Evolutionary conservation across 768 basidiomycete genomes (phyloP).

Genomic region (Xanthoconium purpureum): DNA sequence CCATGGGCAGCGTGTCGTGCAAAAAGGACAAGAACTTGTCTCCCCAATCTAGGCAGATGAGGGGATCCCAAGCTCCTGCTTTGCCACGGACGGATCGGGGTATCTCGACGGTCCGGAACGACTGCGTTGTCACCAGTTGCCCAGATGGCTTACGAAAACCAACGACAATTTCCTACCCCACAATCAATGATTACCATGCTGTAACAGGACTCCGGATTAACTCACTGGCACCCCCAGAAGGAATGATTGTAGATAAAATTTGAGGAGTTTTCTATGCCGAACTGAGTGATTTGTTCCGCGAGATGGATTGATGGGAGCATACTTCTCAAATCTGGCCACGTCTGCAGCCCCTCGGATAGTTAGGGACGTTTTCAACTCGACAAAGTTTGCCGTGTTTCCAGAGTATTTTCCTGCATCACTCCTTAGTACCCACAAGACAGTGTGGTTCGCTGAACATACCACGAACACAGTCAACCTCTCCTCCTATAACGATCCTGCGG

Average conservation of each 20-base stretch:
- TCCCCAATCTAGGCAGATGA: slow-evolving; percentile 74
- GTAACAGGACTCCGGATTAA: slow-evolving; percentile 1
- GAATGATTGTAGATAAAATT: slow-evolving; percentile 90
- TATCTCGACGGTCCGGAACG: slow-evolving; percentile 75
- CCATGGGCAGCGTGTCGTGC: slow-evolving; percentile 31
- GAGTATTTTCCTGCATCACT: slow-evolving; percentile 53
- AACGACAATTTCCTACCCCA: slow-evolving; percentile 70
- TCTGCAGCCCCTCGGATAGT: slow-evolving; percentile 62
- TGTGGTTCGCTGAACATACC: slow-evolving; percentile 41
- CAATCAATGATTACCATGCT: slow-evolving; percentile 3
- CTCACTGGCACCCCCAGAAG: slow-evolving; percentile 86
- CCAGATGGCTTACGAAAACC: slow-evolving; percentile 85
- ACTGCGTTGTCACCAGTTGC: slow-evolving; percentile 58
- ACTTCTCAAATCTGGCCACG: slow-evolving; percentile 79
- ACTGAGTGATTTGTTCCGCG: background rate
- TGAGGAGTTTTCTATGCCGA: slow-evolving; percentile 72
- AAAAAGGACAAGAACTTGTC: slow-evolving; percentile 57
- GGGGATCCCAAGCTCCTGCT: slow-evolving; percentile 73
- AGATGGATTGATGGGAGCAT: slow-evolving; percentile 13
- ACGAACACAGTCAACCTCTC: slow-evolving; percentile 88
- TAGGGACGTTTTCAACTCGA: slow-evolving; percentile 87
- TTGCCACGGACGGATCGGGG: slow-evolving; percentile 77
- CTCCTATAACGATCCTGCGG: slow-evolving; percentile 72
- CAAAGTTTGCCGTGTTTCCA: slow-evolving; percentile 62
- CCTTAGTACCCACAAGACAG: no score